phyloP scores from a whole-genome alignment of 371 early-diverging fungal species.

The Mucor circinelloides region DNA sequence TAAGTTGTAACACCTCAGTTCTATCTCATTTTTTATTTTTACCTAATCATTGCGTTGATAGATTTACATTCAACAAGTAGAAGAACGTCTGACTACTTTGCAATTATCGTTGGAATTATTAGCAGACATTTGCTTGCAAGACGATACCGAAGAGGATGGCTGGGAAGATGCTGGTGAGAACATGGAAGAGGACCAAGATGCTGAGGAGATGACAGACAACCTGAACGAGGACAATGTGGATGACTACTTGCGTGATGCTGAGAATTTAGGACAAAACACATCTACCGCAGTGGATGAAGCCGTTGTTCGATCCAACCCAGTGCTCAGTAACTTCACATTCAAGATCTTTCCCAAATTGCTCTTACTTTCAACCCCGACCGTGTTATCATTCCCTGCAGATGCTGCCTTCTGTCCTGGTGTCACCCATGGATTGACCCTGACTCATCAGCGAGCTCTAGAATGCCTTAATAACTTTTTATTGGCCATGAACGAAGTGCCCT shows the following conservation, averaged over 20 bases:
- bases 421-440: conserved; percentile 51
- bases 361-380: conserved; percentile 55
- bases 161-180: conserved; percentile 63
- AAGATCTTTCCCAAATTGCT: conserved; percentile 56
- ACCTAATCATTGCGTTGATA: conserved; percentile 5
- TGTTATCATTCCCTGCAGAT: conserved; percentile 54
- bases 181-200: conserved; percentile 48
- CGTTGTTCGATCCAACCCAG: conserved; percentile 37
- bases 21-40: background rate
- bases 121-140: conserved; percentile 77
- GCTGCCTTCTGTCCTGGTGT: conserved; percentile 42
- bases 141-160: conserved; percentile 53
- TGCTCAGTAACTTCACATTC: conserved; percentile 49
- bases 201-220: conserved; percentile 49
- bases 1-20: conserved; percentile 6
- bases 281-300: conserved; percentile 29
- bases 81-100: conserved; percentile 63
- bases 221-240: conserved; percentile 51
- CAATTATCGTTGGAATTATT: conserved; percentile 81
- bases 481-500: conserved; percentile 68
- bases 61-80: conserved; percentile 44
- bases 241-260: conserved; percentile 39
- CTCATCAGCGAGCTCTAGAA: conserved; percentile 73
- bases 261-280: conserved; percentile 20
- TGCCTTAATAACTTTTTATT: conserved; percentile 79